Evolutionary conservation across 495 filamentous ascomycete species (phyloP), one percentile per base, ranked within the genome.

Genomic region (Cercophora scortea): DNA sequence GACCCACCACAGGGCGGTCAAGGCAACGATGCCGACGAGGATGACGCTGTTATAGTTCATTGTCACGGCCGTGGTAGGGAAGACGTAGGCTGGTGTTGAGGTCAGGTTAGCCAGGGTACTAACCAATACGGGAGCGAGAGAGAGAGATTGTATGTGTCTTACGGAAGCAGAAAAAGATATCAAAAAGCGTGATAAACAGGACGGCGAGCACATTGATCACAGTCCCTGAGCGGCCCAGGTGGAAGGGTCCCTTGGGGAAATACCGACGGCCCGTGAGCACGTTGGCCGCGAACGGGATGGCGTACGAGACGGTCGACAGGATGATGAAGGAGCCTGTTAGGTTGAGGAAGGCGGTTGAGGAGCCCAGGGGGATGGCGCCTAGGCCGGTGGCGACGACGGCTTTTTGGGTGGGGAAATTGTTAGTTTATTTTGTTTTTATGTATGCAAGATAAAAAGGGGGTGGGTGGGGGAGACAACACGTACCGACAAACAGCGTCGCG

Each of bases 271-370:
- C 69, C 0, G 81, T 83, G 15, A 89, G 60, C 7, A 93, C 56
- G 60, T 93, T 84, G 1, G 87, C 86, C 36, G 84, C 73, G 58
- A 95, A 88, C 13, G 88, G 86, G 47, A 84, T 79, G 40, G 85
- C 77, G 58, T 93, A 95, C 0, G 84, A 89, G 3, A 83, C 65
- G 4, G 82, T 86, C 25, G 82, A 81, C 12, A 92, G 74, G 52
- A 90, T 80, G 58, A 90, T 81, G 62, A 89, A 92, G 0, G 77
- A 82, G 2, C 84, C 85, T 2, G 88, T 82, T 6, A 93, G 79
- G 52, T 85, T 86, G 38, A 76, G 75, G 72, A 95, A 95, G 0
- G 89, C 89, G 0, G 86, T 87, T 0, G 74, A 75, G 42, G 72
- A 82, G 16, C 85, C 87, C 5, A 93, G 71, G 35, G 87, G 87